A percentile compares a stretch with the other conserved stretches of the same genome.
These are phyloP conservation scores for Aspergillus quadricinctus DNA, from an alignment of 2,329 filamentous ascomycete species.

Conservation along the genomic window DNA sequence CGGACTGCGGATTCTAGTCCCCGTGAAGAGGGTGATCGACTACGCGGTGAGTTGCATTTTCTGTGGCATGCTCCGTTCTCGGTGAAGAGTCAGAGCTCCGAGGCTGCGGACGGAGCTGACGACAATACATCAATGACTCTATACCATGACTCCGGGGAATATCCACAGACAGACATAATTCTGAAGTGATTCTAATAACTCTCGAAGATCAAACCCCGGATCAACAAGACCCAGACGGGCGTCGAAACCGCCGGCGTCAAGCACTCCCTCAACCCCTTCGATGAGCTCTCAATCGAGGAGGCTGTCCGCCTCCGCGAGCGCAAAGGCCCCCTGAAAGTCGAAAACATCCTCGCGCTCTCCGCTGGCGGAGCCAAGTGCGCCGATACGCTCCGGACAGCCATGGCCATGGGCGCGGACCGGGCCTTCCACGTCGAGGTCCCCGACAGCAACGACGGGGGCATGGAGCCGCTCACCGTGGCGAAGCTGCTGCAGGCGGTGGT, in stretches of 20 bases:
- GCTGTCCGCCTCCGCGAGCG: conserved; percentile 90
- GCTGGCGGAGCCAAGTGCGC: conserved; percentile 83
- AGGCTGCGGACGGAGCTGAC: not conserved
- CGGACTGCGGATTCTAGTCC: conserved; percentile 68
- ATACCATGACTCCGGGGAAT: not conserved
- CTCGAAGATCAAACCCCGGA: conserved; percentile 61
- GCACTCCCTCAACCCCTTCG: conserved; percentile 98
- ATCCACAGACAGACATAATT: not conserved
- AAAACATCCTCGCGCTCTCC: conserved; percentile 86
- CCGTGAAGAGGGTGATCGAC: conserved; percentile 81
- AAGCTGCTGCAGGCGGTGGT: conserved; percentile 81
- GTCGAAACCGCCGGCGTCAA: conserved; percentile 91
- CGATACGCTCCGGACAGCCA: conserved; percentile 88
- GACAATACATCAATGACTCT: not conserved
- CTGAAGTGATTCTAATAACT: not conserved
- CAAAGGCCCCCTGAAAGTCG: conserved; percentile 70
- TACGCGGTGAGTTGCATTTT: conserved; percentile 61
- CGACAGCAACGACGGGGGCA: conserved; percentile 60
- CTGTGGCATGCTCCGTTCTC: conserved; percentile 15
- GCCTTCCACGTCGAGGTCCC: conserved; percentile 79
- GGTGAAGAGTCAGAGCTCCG: conserved; percentile 9
- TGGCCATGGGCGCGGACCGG: conserved; percentile 98
- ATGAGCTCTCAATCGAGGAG: conserved; percentile 97
- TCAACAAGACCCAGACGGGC: conserved; percentile 71
- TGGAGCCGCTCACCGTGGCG: conserved; percentile 87